phyloP scores from a whole-genome alignment of 768 basidiomycete genomes.

The Phylloporus arenicola region DNA sequence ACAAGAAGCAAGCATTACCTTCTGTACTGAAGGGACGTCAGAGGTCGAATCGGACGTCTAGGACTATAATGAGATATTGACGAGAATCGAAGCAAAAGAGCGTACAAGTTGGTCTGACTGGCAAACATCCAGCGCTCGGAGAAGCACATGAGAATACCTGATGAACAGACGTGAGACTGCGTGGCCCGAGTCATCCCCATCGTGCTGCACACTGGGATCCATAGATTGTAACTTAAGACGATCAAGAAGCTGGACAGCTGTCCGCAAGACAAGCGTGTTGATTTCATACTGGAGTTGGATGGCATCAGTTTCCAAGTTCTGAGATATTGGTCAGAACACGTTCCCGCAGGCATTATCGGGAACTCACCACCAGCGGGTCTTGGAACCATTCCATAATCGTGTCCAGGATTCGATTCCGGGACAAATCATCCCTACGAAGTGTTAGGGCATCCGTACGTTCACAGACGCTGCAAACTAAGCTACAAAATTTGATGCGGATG shows the following conservation, averaged over 20 bases:
- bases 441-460: slow-evolving; percentile 55
- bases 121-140: slow-evolving; percentile 53
- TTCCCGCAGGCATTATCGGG: neutral
- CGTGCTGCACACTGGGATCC: slow-evolving; percentile 44
- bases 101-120: slow-evolving; percentile 45
- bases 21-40: slow-evolving; percentile 43
- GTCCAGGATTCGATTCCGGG: slow-evolving; percentile 70
- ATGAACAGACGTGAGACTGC: slow-evolving; percentile 75
- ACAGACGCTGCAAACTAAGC: slow-evolving; percentile 63
- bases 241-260: slow-evolving; percentile 70
- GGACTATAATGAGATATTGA: slow-evolving; percentile 3
- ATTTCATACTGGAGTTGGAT: slow-evolving; percentile 52
- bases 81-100: neutral
- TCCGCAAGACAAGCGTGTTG: slow-evolving; percentile 68
- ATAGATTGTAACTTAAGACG: slow-evolving; percentile 60
- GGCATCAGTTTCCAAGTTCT: slow-evolving; percentile 37
- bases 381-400: slow-evolving; percentile 77
- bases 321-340: neutral
- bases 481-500: slow-evolving; percentile 71
- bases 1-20: slow-evolving; percentile 29
- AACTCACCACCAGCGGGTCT: slow-evolving; percentile 45
- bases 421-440: slow-evolving; percentile 59
- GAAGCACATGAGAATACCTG: slow-evolving; percentile 63
- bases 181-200: slow-evolving; percentile 61
- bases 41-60: slow-evolving; percentile 48